Base-by-base conservation (phyloP, 2,329 filamentous ascomycete genomes). In the Alternaria infectoria region DNA sequence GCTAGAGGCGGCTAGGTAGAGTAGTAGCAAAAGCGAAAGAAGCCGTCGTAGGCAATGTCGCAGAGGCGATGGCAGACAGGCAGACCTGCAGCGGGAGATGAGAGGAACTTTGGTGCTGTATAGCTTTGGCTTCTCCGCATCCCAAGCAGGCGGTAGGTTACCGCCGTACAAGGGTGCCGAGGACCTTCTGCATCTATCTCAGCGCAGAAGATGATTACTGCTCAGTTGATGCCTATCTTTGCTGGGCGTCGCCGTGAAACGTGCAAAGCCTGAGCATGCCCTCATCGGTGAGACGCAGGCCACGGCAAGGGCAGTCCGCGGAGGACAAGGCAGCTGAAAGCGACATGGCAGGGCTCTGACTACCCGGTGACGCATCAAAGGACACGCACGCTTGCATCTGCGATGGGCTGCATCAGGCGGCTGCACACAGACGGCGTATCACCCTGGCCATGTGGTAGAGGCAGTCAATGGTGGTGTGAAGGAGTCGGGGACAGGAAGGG, bases 391-490 rank as follows among this genome's bases (percentile, higher is more conserved):
- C 23, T 44, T 25, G 36, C 19, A 36, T 45, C 58, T 56, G 43
- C 51, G 32, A 49, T 17, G 40, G 12, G 55, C 49, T 54, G 60
- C 49, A 54, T 45, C 11, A 28, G 54, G 55, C 44, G 49, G 44
- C 50, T 36, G 19, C 49, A 30, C 40, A 23, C 23, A n/a, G 21
- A 40, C 26, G 54, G 64, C 65, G 59, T 65, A 65, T 67, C 60
- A 66, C n/a, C 26, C 65, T 50, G 58, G 62, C 66, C 66, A 68
- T 65, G 65, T 68, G 64, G 67, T 58, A 25, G 40, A 19, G 26
- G 30, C 19, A 44, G 50, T 65, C 56, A 19, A 50, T 62, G 65
- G 65, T 69, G 68, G 67, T 64, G 60, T 64, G 54, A 26, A 52
- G 64, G 46, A 47, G 36, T 28, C 25, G 44, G 58, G 59, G 58